Evolutionary conservation across 148 eudicot species (phyloP).

Genomic region (Rhododendron simsii): DNA sequence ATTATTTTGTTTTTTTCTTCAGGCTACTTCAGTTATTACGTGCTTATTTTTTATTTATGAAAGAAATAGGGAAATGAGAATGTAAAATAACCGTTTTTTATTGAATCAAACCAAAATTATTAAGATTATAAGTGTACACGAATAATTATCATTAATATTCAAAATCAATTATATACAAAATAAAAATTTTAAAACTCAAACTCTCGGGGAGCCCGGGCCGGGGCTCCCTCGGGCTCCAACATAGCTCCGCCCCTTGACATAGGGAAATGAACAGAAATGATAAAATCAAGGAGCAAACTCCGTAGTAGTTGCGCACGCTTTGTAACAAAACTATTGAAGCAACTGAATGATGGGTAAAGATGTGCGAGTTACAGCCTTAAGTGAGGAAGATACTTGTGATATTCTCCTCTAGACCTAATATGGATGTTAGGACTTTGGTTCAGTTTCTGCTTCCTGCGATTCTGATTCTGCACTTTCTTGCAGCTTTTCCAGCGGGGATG

Average conservation of each 20-base stretch:
- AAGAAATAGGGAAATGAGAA: too few relatives aligned
- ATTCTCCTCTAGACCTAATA: not conserved
- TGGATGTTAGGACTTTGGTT: not conserved
- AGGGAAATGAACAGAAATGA: not conserved
- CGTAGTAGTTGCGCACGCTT: not conserved
- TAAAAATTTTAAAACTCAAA: too few relatives aligned
- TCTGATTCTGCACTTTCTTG: constrained; percentile 2
- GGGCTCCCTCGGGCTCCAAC: too few relatives aligned
- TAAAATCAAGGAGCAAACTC: not conserved
- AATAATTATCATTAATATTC: too few relatives aligned
- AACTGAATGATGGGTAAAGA: not conserved
- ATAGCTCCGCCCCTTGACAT: not conserved
- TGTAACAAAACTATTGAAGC: not conserved
- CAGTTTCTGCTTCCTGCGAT: not conserved
- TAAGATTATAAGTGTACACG: too few relatives aligned
- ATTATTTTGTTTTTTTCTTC: too few relatives aligned
- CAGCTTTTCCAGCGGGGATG: constrained; percentile 39
- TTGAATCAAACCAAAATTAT: too few relatives aligned
- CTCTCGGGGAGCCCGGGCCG: too few relatives aligned
- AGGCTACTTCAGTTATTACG: too few relatives aligned
- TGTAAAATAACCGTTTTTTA: too few relatives aligned
- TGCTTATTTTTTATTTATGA: too few relatives aligned
- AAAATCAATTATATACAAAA: too few relatives aligned
- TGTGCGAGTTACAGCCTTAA: not conserved
- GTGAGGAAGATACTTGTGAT: not conserved